A percentile compares a stretch with the other conserved stretches of the same genome.
Evolutionary conservation across 805 yeast genomes (phyloP).

Genomic region (Lachancea mirantina): DNA sequence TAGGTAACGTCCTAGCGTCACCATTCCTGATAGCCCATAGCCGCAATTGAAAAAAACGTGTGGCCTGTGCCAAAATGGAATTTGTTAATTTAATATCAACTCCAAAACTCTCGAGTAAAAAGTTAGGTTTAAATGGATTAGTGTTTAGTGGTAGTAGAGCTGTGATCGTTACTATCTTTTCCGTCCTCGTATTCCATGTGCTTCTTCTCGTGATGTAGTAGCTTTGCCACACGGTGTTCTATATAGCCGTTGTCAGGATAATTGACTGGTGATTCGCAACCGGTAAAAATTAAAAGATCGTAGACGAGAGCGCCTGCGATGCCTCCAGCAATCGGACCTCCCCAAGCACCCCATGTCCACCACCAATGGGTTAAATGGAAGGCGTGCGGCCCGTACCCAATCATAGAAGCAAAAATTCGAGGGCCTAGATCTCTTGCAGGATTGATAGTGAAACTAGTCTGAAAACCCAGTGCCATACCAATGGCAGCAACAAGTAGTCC

Average conservation of each 20-base stretch:
- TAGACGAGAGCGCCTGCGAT: conserved; percentile 38
- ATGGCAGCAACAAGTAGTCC: conserved; percentile 36
- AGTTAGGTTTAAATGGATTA: no score
- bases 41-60: no score
- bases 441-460: conserved; percentile 43
- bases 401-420: conserved; percentile 36
- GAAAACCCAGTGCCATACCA: conserved; percentile 40
- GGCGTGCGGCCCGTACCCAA: conserved; percentile 33
- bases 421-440: conserved; percentile 45
- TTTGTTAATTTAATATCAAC: no score
- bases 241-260: conserved; percentile 25
- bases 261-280: conserved; percentile 39
- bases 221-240: conserved; percentile 12
- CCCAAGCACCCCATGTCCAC: conserved; percentile 33
- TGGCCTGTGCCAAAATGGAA: no score
- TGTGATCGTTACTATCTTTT: no score
- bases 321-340: conserved; percentile 39
- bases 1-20: no score
- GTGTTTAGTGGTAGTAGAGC: no score
- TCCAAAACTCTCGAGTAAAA: no score
- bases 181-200: no score
- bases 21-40: no score
- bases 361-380: conserved; percentile 25
- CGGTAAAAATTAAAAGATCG: conserved; percentile 38
- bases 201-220: conserved; percentile 12